phyloP scores from a whole-genome alignment of 1,139 yeast genomes.

The Pichia sp. region DNA sequence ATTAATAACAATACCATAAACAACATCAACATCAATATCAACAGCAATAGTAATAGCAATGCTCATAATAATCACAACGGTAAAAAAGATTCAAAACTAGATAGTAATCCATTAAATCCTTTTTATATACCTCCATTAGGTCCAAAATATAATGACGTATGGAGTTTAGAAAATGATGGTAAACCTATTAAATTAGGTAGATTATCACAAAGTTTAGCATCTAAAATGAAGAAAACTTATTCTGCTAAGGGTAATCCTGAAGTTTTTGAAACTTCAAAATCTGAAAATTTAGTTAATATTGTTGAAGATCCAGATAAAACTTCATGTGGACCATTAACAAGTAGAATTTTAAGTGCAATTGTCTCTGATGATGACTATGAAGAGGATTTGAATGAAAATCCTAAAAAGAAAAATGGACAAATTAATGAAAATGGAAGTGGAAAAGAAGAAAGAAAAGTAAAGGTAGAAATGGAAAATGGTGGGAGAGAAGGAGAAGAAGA shows the following conservation, averaged over 20 bases:
- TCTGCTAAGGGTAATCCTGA: conserved; percentile 48
- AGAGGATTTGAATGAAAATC: not conserved
- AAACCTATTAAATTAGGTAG: conserved; percentile 12
- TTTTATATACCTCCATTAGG: conserved; percentile 81
- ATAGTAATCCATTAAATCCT: conserved; percentile 32
- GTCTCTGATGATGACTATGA: conserved; percentile 29
- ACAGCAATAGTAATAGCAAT: not conserved
- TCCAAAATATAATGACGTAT: conserved; percentile 67
- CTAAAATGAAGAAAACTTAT: conserved; percentile 34
- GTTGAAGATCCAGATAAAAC: conserved; percentile 62
- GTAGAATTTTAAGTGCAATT: conserved; percentile 78
- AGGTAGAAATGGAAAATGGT: not conserved
- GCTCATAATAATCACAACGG: conserved; percentile 20
- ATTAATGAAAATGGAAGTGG: conserved; percentile 1
- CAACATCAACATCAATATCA: not conserved
- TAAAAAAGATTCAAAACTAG: not conserved
- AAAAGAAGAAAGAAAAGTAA: not conserved
- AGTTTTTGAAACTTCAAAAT: not conserved
- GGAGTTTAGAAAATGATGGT: conserved; percentile 75
- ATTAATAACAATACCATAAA: too few relatives aligned
- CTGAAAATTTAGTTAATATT: not conserved
- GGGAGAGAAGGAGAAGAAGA: not conserved
- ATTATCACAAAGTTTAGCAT: conserved; percentile 8
- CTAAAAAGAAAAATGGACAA: not conserved
- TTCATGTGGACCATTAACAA: conserved; percentile 89